Evolutionary conservation across 2,329 filamentous ascomycete species (phyloP), one percentile per base, ranked within the genome.

Genomic region (Pyrenophora tritici-repentis): DNA sequence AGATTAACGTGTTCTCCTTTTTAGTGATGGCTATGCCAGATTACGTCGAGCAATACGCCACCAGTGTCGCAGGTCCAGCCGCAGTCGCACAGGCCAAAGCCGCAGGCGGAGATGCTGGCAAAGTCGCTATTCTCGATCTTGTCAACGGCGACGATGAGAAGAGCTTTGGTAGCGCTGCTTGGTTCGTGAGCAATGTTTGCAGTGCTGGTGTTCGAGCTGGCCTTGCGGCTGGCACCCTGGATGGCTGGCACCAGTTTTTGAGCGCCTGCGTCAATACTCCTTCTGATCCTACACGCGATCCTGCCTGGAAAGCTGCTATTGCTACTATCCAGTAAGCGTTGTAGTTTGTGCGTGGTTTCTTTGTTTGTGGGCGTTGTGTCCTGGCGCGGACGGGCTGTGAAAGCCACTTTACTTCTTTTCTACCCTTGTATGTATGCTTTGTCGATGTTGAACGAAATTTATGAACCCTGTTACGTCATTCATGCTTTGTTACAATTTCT

Each of bases 131-230:
- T 1, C 71, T 85, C 3, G 78, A 73, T 17, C 65, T 86, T 39
- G 76, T 87, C 14, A 74, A 80, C 33, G 64, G 66, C 0, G 59
- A 63, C 13, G 65, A 67, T n/a, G 77, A 80, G 42, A 69, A 77
- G 17, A 78, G 79, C 43, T 87, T 86, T 65, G 84, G 76, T 0
- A 81, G 77, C 12, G 85, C 79, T 2, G 81, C 83, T 6, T 88
- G 86, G 86, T 88, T 82, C 63, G 65, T 86, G 42, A 78, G 68
- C 10, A 81, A 76, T 0, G 76, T 86, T 65, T 88, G 85, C 65
- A 65, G 58, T 1, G 61, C 63, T 0, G 68, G 62, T n/a, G 74
- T 82, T 20, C 71, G 78, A 44, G 34, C 63, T 3, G 76, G 70
- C 2, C 65, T 87, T 45, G 73, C 74, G 45, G 63, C 63, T n/a